Base-by-base conservation (phyloP, 768 basidiomycete genomes). In the Phylloporus rhodoxanthus region DNA sequence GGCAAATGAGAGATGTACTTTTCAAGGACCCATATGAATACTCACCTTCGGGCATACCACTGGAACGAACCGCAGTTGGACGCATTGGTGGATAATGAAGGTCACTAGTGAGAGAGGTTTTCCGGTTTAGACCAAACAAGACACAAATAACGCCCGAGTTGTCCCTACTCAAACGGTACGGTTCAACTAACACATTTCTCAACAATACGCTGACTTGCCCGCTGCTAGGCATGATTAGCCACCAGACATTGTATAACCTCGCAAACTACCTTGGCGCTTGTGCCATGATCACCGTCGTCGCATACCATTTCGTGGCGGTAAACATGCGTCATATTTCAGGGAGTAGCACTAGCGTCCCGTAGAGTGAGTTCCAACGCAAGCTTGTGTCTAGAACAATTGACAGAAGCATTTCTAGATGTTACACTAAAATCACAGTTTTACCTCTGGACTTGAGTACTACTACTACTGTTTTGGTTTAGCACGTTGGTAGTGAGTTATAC, bases 261-360 rank as follows among this genome's bases (percentile, higher is more conserved):
- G 86, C 91, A 51, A 93, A 91, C 68, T 73, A 80, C 25, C 81
- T 94, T 15, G 93, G 93, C 32, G 74, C 84, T 32, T 73, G 89
- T 45, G 88, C 94, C 25, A 91, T 97, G 85, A 60, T 91, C 57
- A 83, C 87, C 5, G 85, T 93, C 48, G 84, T 97, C 47, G 79
- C 81, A 41, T 96, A 94, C 69, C 94, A 97, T 71, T 80, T 95
- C 60, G 73, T 97, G 44, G 85, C 89, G 29, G 90, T 95, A 53
- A 94, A 94, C 59, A 80, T 82, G 34, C 76, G 77, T 19, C 61
- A 74, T 53, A 53, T 77, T 63, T 63, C 65, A 67, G 51, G 54
- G 42, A 50, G 20, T 20, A 45, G 34, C 37, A 45, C 17, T 51
- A 58, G n/a, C n/a, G 25, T 45, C 9, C 8, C 39, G n/a, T 21